Conservation (phyloP, 108 stramenopile genomes). For the Fragilaria radians region DNA sequence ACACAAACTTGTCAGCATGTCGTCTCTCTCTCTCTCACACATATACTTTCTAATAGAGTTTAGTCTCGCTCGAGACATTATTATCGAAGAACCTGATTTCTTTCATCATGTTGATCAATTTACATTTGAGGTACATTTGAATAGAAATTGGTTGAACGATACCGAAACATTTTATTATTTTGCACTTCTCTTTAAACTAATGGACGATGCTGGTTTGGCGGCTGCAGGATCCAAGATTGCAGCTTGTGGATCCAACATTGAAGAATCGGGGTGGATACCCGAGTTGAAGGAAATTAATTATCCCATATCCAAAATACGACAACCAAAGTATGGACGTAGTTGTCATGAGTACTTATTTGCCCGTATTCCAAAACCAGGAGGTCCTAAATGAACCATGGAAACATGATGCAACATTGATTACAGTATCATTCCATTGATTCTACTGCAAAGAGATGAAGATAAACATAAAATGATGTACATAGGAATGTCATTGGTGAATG, state of each 20-base stretch:
- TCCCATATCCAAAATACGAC: not conserved
- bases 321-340: not conserved
- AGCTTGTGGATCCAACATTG: slow-evolving; percentile 14
- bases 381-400: too few relatives aligned
- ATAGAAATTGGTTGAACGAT: slow-evolving; percentile 49
- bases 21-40: too few relatives aligned
- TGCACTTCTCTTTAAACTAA: slow-evolving; percentile 37
- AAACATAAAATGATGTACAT: too few relatives aligned
- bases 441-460: too few relatives aligned
- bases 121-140: slow-evolving; percentile 52
- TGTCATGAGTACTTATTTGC: slow-evolving; percentile 26
- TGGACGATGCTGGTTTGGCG: slow-evolving; percentile 61
- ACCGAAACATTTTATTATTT: slow-evolving; percentile 54
- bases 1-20: too few relatives aligned
- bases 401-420: too few relatives aligned
- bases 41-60: too few relatives aligned
- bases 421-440: too few relatives aligned
- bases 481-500: too few relatives aligned
- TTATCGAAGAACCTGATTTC: slow-evolving; percentile 49
- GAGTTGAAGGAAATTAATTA: not conserved
- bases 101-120: slow-evolving; percentile 49
- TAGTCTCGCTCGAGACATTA: slow-evolving; percentile 50
- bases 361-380: too few relatives aligned
- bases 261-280: not conserved
- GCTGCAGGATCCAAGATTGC: slow-evolving; percentile 28